Conservation (phyloP, 2,329 filamentous ascomycete species). For the Xylariaceae sp. region DNA sequence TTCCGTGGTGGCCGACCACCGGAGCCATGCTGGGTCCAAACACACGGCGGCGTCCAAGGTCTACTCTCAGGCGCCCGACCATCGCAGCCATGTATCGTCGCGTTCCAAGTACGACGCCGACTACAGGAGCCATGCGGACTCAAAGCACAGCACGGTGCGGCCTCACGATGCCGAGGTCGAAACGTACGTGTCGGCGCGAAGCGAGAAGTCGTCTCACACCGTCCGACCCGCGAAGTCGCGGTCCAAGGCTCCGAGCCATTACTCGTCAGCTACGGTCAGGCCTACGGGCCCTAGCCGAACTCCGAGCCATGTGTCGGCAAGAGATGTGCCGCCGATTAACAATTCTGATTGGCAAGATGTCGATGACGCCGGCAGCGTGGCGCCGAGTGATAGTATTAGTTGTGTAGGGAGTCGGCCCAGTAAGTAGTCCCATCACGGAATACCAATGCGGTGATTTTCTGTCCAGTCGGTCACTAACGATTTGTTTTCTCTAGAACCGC, state of each 20-base stretch:
- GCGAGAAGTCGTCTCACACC: slow-evolving; percentile 46
- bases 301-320: slow-evolving; percentile 40
- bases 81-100: slow-evolving; percentile 1
- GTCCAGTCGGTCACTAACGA: slow-evolving; percentile 10
- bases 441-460: too few species aligned
- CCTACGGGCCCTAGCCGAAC: slow-evolving; percentile 26
- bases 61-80: slow-evolving; percentile 3
- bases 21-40: neutral
- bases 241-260: slow-evolving; percentile 26
- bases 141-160: slow-evolving; percentile 26
- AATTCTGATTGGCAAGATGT: slow-evolving; percentile 33
- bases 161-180: slow-evolving; percentile 46
- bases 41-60: slow-evolving; percentile 1
- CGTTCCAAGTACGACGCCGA: slow-evolving; percentile 7
- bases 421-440: slow-evolving; percentile 9
- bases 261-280: slow-evolving; percentile 18
- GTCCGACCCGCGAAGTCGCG: slow-evolving; percentile 35
- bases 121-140: slow-evolving; percentile 32
- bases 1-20: slow-evolving; percentile 15
- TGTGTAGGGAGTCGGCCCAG: slow-evolving; percentile 56
- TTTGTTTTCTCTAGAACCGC: slow-evolving; percentile 4
- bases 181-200: slow-evolving; percentile 53
- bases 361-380: slow-evolving; percentile 59
- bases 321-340: slow-evolving; percentile 48
- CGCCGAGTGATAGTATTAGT: slow-evolving; percentile 67